These are phyloP conservation scores for Magnaporthiopsis poae DNA, from an alignment of 2,329 filamentous ascomycete species.

Conservation along the genomic window DNA sequence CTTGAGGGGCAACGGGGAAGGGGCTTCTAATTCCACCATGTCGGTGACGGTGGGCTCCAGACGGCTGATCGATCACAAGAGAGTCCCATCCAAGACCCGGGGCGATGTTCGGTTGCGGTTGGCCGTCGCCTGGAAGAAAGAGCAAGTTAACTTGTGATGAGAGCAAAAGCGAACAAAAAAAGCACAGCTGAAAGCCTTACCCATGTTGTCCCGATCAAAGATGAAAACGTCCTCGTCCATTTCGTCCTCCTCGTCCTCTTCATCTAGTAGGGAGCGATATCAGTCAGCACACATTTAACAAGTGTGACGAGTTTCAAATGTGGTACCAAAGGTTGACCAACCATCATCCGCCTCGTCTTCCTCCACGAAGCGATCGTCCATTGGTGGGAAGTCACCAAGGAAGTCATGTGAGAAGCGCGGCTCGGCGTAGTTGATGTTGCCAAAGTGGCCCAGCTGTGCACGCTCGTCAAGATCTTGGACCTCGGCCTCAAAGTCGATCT, in stretches of 20 bases:
- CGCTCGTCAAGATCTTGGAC: slow-evolving; percentile 44
- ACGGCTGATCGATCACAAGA: slow-evolving; percentile 40
- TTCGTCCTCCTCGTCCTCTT: slow-evolving; percentile 59
- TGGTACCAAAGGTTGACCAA: slow-evolving; percentile 26
- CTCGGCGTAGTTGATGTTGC: slow-evolving; percentile 29
- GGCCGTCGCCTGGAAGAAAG: slow-evolving; percentile 27
- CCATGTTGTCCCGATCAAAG: slow-evolving; percentile 49
- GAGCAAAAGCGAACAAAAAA: neutral
- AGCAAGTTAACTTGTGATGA: neutral
- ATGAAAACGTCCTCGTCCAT: slow-evolving; percentile 58
- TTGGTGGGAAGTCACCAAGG: slow-evolving; percentile 29
- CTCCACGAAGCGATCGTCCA: slow-evolving; percentile 42
- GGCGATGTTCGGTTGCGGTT: slow-evolving; percentile 33
- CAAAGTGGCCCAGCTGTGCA: slow-evolving; percentile 29
- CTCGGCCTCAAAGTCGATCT: slow-evolving; percentile 43
- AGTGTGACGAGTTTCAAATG: neutral
- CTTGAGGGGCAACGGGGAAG: slow-evolving; percentile 39
- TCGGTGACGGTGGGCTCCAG: slow-evolving; percentile 44
- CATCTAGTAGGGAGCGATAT: slow-evolving; percentile 21
- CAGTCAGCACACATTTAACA: slow-evolving; percentile 15
- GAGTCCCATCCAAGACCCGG: slow-evolving; percentile 48
- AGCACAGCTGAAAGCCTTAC: slow-evolving; percentile 31
- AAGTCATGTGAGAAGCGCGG: slow-evolving; percentile 39
- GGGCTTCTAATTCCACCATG: slow-evolving; percentile 44
- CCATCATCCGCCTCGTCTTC: slow-evolving; percentile 52